Evolutionary conservation across 2,329 filamentous ascomycete genomes (phyloP).

Genomic region (Eurotiales sp.): DNA sequence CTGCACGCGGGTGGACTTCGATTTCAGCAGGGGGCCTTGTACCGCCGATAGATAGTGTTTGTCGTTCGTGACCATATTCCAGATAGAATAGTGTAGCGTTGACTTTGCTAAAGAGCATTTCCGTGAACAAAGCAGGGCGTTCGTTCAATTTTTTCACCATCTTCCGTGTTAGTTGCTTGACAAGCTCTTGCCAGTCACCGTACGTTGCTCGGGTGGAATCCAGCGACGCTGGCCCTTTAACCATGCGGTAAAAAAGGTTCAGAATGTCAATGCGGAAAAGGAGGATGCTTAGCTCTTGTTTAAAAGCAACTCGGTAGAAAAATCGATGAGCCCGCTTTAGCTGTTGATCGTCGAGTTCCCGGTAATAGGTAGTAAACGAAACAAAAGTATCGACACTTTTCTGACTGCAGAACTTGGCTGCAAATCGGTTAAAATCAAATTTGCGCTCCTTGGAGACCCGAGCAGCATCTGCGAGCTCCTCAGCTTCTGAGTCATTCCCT

Average conservation of each 20-base stretch:
- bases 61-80: constrained; percentile 85
- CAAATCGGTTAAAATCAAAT: constrained; percentile 87
- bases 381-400: constrained; percentile 86
- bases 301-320: constrained; percentile 91
- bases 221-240: constrained; percentile 79
- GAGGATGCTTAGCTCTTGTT: constrained; percentile 84
- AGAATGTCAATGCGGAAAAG: constrained; percentile 90
- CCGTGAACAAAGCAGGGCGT: constrained; percentile 78
- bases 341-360: constrained; percentile 72
- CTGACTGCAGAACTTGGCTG: constrained; percentile 76
- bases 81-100: constrained; percentile 78
- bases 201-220: constrained; percentile 64
- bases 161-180: constrained; percentile 76
- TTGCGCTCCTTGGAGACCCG: constrained; percentile 75
- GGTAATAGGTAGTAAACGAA: constrained; percentile 72
- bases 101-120: constrained; percentile 93
- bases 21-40: constrained; percentile 73
- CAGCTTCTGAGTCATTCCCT: constrained; percentile 60
- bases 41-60: constrained; percentile 61
- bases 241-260: constrained; percentile 80
- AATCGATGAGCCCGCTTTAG: constrained; percentile 90
- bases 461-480: constrained; percentile 70
- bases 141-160: constrained; percentile 82
- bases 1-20: constrained; percentile 71
- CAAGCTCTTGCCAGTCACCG: constrained; percentile 87